These are phyloP conservation scores for Physocladia obscura DNA, from an alignment of 192 early-diverging fungal species.

Conservation along the genomic window DNA sequence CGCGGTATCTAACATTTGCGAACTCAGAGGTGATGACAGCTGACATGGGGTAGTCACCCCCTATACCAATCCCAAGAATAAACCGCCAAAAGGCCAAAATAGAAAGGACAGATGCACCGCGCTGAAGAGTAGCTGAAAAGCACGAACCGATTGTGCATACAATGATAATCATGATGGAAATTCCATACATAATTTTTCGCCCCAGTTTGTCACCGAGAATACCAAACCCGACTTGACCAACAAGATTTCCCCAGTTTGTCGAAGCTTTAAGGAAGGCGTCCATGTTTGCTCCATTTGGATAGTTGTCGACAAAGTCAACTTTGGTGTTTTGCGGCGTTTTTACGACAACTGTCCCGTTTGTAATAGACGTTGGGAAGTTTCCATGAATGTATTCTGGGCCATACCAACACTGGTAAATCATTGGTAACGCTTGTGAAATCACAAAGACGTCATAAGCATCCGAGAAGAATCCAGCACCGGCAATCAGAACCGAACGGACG, in stretches of 20 bases:
- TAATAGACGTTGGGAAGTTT: neutral
- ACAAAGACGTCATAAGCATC: constrained; percentile 91
- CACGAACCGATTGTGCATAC: constrained; percentile 79
- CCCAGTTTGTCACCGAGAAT: constrained; percentile 85
- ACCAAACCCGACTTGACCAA: constrained; percentile 91
- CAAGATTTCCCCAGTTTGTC: constrained; percentile 82
- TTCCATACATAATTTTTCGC: constrained; percentile 84
- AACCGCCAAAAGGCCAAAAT: constrained; percentile 88
- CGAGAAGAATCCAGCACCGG: constrained; percentile 42
- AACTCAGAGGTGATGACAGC: constrained; percentile 94
- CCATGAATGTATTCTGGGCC: constrained; percentile 21
- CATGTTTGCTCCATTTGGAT: constrained; percentile 37
- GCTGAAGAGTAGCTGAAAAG: constrained; percentile 66
- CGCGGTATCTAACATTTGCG: constrained; percentile 74
- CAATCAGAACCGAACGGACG: constrained; percentile 46
- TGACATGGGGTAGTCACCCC: constrained; percentile 94
- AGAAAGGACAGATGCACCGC: constrained; percentile 66
- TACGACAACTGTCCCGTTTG: neutral
- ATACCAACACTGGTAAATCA: constrained; percentile 58
- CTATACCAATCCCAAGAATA: constrained; percentile 89
- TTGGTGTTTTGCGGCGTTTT: constrained; percentile 32
- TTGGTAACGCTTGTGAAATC: constrained; percentile 87
- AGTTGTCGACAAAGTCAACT: constrained; percentile 21
- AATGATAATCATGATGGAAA: constrained; percentile 89
- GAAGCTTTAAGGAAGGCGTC: constrained; percentile 87